Base-by-base conservation (phyloP, 257 asterid genomes). In the Fraxinus cuspidata region DNA sequence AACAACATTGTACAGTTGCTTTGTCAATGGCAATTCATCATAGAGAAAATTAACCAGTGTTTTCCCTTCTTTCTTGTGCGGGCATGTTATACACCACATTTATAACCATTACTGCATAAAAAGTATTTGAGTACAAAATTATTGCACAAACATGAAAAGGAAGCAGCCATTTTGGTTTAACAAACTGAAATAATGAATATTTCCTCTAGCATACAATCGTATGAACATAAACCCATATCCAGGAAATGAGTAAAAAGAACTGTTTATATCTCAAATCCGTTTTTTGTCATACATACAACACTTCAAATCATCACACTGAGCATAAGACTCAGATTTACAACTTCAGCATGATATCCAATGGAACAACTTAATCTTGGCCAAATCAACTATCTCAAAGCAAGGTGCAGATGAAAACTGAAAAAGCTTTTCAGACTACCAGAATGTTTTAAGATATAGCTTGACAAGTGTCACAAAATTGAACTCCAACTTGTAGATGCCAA, bases 241-340 rank as follows among this genome's bases (percentile, higher is more conserved):
- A 28, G 29, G 0, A 28, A 28, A 28, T 28, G 29, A 83, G 77
- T 63, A 88, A 66, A 74, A 86, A 47, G 78, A 82, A 65, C 69
- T 80, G 83, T 81, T 77, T 84, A 47, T 83, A 81, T 77, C 86
- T 85, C 38, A 68, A 66, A 42, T 81, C 81, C 95, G 89, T 37
- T 88, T 74, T 72, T 83, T 75, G 16, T 44, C 71, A 47, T 64
- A 31, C 18, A 21, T 49, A 51, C 40, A 38, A 75, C 72, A 81
- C 42, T 37, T 64, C 40, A 68, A 83, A 74, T 28, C 56, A 53
- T 69, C 42, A 23, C 19, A 49, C 65, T 47, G 32, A 58, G 66
- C 65, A 73, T 16, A 19, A 42, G 31, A 68, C 53, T 63, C 58
- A 64, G 78, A 31, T 77, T 83, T 60, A 82, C 38, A 70, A 23